Evolutionary conservation across 2,329 filamentous ascomycete species (phyloP).

Genomic region (Xylaria hypoxylon): DNA sequence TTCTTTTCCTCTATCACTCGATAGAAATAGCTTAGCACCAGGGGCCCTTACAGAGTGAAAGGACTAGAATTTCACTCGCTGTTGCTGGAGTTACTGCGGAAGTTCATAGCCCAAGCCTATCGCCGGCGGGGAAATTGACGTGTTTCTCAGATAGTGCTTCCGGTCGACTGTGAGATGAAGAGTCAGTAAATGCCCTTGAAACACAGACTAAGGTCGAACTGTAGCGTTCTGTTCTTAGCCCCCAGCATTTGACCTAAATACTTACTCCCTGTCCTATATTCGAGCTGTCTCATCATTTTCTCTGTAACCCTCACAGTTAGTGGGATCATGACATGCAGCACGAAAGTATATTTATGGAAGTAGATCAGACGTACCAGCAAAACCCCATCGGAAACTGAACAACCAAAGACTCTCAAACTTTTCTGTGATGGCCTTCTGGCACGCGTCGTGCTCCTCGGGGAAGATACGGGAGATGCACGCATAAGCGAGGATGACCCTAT

Average conservation of each 20-base stretch:
- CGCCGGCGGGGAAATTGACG: conserved; percentile 32
- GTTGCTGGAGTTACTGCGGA: background rate
- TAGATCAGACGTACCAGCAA: conserved; percentile 47
- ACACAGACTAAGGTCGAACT: background rate
- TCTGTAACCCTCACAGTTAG: conserved; percentile 42
- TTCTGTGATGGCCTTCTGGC: conserved; percentile 48
- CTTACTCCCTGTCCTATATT: conserved; percentile 44
- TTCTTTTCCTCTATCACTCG: background rate
- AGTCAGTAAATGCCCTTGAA: background rate
- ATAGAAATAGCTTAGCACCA: background rate
- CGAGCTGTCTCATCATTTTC: conserved; percentile 50
- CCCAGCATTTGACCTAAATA: background rate
- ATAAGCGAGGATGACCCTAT: conserved; percentile 49
- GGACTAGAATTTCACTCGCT: background rate
- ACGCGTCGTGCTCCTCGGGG: conserved; percentile 46
- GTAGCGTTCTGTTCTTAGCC: background rate
- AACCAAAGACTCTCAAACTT: conserved; percentile 52
- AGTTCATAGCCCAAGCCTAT: conserved; percentile 30
- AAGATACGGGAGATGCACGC: conserved; percentile 47
- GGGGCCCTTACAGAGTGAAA: background rate
- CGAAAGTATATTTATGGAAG: background rate
- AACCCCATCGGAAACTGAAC: conserved; percentile 51
- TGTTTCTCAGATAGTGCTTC: conserved; percentile 45
- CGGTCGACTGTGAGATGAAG: conserved; percentile 41
- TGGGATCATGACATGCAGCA: background rate